phyloP scores from a whole-genome alignment of 176 grass and related monocot species.

The Pontederia paniculata region DNA sequence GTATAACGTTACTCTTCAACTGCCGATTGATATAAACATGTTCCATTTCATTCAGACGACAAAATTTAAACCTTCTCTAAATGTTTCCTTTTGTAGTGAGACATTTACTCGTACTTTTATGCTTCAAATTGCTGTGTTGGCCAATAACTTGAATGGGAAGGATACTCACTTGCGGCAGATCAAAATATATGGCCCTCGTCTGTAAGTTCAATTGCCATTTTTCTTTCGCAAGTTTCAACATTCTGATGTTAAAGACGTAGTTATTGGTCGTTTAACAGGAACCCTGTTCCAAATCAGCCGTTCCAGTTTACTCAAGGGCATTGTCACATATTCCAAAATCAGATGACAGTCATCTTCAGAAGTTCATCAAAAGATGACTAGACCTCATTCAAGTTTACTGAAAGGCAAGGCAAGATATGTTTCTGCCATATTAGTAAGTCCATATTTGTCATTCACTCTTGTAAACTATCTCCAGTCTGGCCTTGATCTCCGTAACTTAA shows the following conservation, averaged over 20 bases:
- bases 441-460: too few relatives aligned
- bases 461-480: too few relatives aligned
- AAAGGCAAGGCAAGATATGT: too few relatives aligned
- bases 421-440: too few relatives aligned
- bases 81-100: slow-evolving; percentile 30
- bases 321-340: slow-evolving; percentile 62
- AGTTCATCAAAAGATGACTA: too few relatives aligned
- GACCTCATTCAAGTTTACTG: too few relatives aligned
- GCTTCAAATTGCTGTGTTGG: slow-evolving; percentile 75
- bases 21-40: too few relatives aligned
- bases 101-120: slow-evolving; percentile 87
- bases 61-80: too few relatives aligned
- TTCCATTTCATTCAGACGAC: too few relatives aligned
- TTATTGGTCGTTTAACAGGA: slow-evolving; percentile 29
- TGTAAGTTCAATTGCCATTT: slow-evolving; percentile 38
- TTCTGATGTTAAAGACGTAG: background rate
- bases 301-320: slow-evolving; percentile 94
- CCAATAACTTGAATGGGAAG: slow-evolving; percentile 84
- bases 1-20: too few relatives aligned
- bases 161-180: slow-evolving; percentile 83
- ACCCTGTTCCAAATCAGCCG: slow-evolving; percentile 46
- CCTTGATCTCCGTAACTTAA: too few relatives aligned
- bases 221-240: background rate
- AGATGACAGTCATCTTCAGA: slow-evolving; percentile 21
- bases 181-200: slow-evolving; percentile 80